Evolutionary conservation across 2,329 filamentous ascomycete species (phyloP).

Genomic region (Botrytis paeoniae): DNA sequence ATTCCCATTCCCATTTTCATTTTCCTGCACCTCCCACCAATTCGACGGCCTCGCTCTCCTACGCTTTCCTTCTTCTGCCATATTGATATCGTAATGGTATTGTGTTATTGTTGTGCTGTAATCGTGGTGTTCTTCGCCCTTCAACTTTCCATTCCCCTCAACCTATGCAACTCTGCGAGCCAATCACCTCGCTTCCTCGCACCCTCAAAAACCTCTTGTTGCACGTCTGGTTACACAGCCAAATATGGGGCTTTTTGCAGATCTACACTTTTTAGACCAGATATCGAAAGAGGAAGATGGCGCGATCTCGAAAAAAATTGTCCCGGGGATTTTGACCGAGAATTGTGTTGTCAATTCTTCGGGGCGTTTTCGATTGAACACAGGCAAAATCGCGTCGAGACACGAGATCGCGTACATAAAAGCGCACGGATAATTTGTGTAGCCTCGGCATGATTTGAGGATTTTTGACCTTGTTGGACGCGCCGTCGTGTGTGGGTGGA

Average conservation of each 20-base stretch:
- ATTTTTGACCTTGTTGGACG: slow-evolving; percentile 1
- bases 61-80: slow-evolving; percentile 25
- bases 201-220: neutral
- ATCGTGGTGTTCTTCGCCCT: neutral
- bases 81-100: slow-evolving; percentile 14
- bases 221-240: neutral
- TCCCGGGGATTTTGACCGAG: neutral
- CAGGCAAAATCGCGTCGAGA: neutral
- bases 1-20: neutral
- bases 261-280: neutral
- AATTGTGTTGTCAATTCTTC: neutral
- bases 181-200: neutral
- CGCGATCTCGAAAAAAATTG: neutral
- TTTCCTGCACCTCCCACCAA: slow-evolving; percentile 30
- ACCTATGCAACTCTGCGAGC: neutral
- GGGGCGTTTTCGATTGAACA: neutral
- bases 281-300: neutral
- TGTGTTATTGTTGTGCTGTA: neutral
- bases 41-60: slow-evolving; percentile 32
- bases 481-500: neutral
- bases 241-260: neutral
- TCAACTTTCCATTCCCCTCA: neutral
- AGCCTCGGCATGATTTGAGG: neutral
- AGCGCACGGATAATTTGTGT: neutral
- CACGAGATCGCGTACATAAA: neutral